A percentile compares a stretch with the other conserved stretches of the same genome.
phyloP scores from a whole-genome alignment of 2,329 filamentous ascomycete species.

The Diaporthe australafricana region DNA sequence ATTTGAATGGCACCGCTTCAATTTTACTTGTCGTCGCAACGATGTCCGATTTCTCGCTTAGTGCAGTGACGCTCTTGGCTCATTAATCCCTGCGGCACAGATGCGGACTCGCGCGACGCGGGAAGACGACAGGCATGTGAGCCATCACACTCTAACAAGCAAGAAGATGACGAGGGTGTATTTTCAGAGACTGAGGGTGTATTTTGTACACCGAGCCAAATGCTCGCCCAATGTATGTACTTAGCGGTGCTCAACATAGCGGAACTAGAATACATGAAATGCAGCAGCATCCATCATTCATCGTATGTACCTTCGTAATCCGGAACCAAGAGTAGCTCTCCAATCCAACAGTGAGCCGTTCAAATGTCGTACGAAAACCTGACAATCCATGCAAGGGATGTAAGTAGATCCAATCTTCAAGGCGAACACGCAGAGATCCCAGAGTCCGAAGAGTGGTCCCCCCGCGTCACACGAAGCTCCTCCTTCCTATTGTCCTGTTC shows the following conservation, averaged over 20 bases:
- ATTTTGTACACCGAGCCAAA: not conserved
- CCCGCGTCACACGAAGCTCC: not conserved
- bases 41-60: not conserved
- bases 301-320: not conserved
- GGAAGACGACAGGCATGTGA: not conserved
- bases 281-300: not conserved
- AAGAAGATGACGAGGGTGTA: not conserved
- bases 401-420: not conserved
- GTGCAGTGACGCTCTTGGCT: not conserved
- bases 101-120: not conserved
- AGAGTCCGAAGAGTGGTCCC: not conserved
- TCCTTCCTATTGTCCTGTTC: not conserved
- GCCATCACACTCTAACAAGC: not conserved
- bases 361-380: not conserved
- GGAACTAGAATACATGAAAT: conserved; percentile 11
- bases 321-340: not conserved
- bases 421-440: conserved; percentile 22
- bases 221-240: conserved; percentile 7
- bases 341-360: not conserved
- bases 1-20: not conserved
- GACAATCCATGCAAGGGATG: not conserved
- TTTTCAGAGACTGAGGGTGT: not conserved
- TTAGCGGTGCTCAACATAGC: not conserved
- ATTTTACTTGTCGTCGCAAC: not conserved
- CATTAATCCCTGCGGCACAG: not conserved